phyloP scores from a whole-genome alignment of 2,329 filamentous ascomycete species.

The Seiridium cupressi region DNA sequence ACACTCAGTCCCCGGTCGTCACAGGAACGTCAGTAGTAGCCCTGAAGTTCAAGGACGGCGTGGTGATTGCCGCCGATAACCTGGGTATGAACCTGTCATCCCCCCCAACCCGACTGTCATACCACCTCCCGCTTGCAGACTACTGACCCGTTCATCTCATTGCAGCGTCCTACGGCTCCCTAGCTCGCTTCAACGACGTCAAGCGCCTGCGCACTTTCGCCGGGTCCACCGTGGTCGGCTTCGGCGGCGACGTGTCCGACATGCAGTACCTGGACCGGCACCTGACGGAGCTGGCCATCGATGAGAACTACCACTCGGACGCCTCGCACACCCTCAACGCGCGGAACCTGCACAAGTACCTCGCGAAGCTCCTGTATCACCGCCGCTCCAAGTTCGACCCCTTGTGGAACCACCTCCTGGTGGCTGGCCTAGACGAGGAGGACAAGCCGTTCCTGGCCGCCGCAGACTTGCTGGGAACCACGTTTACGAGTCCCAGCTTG shows the following conservation, averaged over 20 bases:
- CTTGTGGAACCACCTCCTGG: conserved; percentile 92
- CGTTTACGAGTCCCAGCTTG: conserved; percentile 82
- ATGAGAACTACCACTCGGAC: conserved; percentile 73
- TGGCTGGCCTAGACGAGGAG: conserved; percentile 81
- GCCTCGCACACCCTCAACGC: conserved; percentile 68
- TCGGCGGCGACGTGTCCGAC: conserved; percentile 95
- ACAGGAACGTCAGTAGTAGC: conserved; percentile 95
- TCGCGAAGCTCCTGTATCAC: conserved; percentile 93
- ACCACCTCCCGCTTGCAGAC: not conserved
- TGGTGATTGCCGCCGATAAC: conserved; percentile 96
- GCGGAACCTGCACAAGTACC: conserved; percentile 93
- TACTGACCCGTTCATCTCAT: not conserved
- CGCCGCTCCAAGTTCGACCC: conserved; percentile 95
- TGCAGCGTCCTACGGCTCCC: conserved; percentile 92
- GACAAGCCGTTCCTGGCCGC: conserved; percentile 85
- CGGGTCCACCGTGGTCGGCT: conserved; percentile 79
- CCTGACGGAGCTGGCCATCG: conserved; percentile 80
- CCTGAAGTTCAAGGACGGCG: conserved; percentile 93
- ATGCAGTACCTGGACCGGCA: conserved; percentile 98
- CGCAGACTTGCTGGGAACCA: conserved; percentile 89
- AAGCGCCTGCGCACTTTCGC: conserved; percentile 92
- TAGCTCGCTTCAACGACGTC: conserved; percentile 93
- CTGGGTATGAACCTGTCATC: conserved; percentile 60
- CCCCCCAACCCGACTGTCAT: not conserved
- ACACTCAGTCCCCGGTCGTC: conserved; percentile 90